phyloP scores from a whole-genome alignment of 305 asterid genomes.

The Andrographis paniculata region DNA sequence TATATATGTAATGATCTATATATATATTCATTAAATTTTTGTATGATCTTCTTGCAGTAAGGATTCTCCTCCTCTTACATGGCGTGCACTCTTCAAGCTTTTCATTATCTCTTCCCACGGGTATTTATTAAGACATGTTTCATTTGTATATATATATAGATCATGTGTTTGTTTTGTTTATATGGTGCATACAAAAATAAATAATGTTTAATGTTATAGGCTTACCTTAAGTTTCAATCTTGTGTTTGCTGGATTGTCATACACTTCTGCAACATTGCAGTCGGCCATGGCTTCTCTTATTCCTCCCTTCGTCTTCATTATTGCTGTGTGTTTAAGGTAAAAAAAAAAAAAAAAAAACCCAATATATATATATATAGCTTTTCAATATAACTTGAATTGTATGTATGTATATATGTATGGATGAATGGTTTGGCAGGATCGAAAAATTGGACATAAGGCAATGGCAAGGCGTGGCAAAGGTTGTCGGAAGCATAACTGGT shows the following conservation, averaged over 20 bases:
- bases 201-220: conserved; percentile 21
- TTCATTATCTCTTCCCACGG: conserved; percentile 39
- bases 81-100: conserved; percentile 26
- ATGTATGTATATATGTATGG: too few species aligned
- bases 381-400: too few species aligned
- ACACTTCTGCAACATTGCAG: conserved; percentile 43
- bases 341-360: too few species aligned
- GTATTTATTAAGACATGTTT: conserved; percentile 4
- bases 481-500: conserved; percentile 29
- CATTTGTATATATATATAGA: too few species aligned
- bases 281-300: conserved; percentile 32
- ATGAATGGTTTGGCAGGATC: conserved; percentile 33
- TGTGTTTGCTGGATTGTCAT: conserved; percentile 27
- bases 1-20: too few species aligned
- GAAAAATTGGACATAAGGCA: conserved; percentile 30
- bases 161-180: too few species aligned
- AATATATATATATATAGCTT: too few species aligned
- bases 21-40: too few species aligned
- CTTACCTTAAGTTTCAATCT: conserved; percentile 35
- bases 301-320: conserved; percentile 36
- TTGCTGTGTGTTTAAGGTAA: conserved; percentile 33
- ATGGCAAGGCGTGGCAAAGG: conserved; percentile 42
- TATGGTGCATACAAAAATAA: too few species aligned
- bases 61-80: conserved; percentile 26
- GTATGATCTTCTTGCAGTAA: conserved; percentile 16